phyloP scores from a whole-genome alignment of 495 filamentous ascomycete genomes.

The Podospora pseudopauciseta region DNA sequence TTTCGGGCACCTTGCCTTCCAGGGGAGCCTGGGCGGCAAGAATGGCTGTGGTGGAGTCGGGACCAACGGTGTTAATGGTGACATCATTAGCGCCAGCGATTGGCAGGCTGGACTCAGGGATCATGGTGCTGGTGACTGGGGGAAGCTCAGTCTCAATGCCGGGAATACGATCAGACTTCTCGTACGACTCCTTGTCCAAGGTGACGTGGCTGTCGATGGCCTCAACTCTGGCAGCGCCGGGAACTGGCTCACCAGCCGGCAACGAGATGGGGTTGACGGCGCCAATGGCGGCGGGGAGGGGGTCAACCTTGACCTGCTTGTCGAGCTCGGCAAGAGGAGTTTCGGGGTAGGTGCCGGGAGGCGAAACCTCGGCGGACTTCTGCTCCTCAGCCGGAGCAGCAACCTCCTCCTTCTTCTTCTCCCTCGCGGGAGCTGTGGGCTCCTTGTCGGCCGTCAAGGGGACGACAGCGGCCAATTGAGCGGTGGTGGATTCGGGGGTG shows the following conservation, averaged over 20 bases:
- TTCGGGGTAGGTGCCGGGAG: constrained; percentile 75
- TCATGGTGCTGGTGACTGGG: constrained; percentile 60
- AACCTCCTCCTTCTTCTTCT: constrained; percentile 22
- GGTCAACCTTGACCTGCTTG: constrained; percentile 62
- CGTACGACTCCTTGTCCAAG: constrained; percentile 79
- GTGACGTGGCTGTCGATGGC: constrained; percentile 59
- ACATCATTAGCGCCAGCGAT: constrained; percentile 52
- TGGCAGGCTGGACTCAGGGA: constrained; percentile 83
- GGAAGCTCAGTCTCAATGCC: constrained; percentile 57
- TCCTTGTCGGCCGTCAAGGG: constrained; percentile 52
- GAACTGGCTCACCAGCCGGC: constrained; percentile 75
- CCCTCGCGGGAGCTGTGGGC: constrained; percentile 27
- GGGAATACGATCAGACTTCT: constrained; percentile 62
- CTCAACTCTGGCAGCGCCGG: constrained; percentile 53
- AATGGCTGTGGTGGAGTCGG: constrained; percentile 66
- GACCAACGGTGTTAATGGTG: constrained; percentile 64
- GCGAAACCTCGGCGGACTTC: constrained; percentile 28
- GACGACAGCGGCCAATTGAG: constrained; percentile 62
- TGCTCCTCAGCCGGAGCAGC: not conserved
- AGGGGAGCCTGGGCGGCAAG: constrained; percentile 54
- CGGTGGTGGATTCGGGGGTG: constrained; percentile 70
- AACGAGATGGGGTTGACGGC: constrained; percentile 77
- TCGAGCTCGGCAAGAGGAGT: constrained; percentile 56
- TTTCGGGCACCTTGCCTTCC: constrained; percentile 61
- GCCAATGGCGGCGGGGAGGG: constrained; percentile 73